A percentile compares a stretch with the other conserved stretches of the same genome.
Conservation (phyloP, 441 rosid genomes). For the Populus hybrid region DNA sequence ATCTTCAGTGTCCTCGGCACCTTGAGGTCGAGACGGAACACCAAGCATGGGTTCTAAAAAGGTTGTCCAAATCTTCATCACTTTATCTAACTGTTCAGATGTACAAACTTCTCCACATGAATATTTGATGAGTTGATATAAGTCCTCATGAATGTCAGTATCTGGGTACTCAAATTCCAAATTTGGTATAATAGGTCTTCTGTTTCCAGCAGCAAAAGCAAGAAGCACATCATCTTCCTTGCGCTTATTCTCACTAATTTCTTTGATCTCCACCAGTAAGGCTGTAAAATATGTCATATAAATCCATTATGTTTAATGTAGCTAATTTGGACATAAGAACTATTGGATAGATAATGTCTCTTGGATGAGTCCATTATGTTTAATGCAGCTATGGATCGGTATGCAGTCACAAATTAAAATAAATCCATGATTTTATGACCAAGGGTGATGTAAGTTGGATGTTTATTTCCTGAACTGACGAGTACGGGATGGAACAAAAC, state of each 20-base stretch:
- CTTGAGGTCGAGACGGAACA: slow-evolving; percentile 81
- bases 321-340: slow-evolving; percentile 11
- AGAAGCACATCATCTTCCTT: slow-evolving; percentile 81
- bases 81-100: slow-evolving; percentile 86
- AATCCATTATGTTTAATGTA: background rate
- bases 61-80: slow-evolving; percentile 90
- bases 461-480: background rate
- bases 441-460: background rate
- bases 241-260: slow-evolving; percentile 75
- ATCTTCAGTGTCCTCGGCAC: slow-evolving; percentile 85
- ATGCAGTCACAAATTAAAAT: background rate
- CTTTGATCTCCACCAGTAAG: slow-evolving; percentile 82
- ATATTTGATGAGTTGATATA: slow-evolving; percentile 91
- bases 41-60: slow-evolving; percentile 89
- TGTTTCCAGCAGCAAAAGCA: slow-evolving; percentile 89
- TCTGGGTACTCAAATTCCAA: slow-evolving; percentile 87
- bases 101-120: slow-evolving; percentile 96
- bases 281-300: slow-evolving; percentile 48
- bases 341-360: background rate
- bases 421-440: background rate
- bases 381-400: background rate
- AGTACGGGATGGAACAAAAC: background rate
- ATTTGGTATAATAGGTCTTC: slow-evolving; percentile 59
- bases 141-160: slow-evolving; percentile 86
- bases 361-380: background rate